Percentiles rank a stretch among this genome's conserved stretches.
Evolutionary conservation across 345 rosid genomes (phyloP).

Genomic region (Turritis glabra): DNA sequence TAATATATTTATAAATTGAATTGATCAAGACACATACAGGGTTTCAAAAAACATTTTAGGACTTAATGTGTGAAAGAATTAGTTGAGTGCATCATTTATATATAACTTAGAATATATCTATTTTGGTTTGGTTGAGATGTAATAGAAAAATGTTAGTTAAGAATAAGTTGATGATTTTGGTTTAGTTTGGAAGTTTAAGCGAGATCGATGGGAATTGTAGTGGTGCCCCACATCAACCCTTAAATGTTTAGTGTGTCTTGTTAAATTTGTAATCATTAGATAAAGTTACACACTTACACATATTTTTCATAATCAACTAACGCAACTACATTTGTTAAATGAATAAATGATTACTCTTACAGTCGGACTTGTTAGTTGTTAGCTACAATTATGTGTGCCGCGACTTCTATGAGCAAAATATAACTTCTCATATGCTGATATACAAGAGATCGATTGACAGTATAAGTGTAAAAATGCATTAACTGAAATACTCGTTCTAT

Average conservation of each 20-base stretch:
- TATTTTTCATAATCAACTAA: background rate
- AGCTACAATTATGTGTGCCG: slow-evolving; percentile 13
- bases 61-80: background rate
- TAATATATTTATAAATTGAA: background rate
- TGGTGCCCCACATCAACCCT: slow-evolving; percentile 17
- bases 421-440: background rate
- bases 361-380: background rate
- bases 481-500: background rate
- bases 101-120: background rate
- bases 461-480: too few relatives aligned
- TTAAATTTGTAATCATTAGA: slow-evolving; percentile 12
- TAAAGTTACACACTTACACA: slow-evolving; percentile 7
- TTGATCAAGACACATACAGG: background rate
- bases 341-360: slow-evolving; percentile 10
- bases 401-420: background rate
- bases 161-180: slow-evolving; percentile 24
- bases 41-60: background rate
- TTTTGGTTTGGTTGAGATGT: slow-evolving; percentile 6
- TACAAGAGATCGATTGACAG: background rate
- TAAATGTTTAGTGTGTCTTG: slow-evolving; percentile 10
- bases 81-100: background rate
- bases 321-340: slow-evolving; percentile 6
- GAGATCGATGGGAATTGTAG: slow-evolving; percentile 32
- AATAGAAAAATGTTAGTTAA: slow-evolving; percentile 21
- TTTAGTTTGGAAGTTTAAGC: slow-evolving; percentile 34